A percentile compares a stretch with the other conserved stretches of the same genome.
Conservation (phyloP, 805 yeast species). For the Jamesozyma lodderae region DNA sequence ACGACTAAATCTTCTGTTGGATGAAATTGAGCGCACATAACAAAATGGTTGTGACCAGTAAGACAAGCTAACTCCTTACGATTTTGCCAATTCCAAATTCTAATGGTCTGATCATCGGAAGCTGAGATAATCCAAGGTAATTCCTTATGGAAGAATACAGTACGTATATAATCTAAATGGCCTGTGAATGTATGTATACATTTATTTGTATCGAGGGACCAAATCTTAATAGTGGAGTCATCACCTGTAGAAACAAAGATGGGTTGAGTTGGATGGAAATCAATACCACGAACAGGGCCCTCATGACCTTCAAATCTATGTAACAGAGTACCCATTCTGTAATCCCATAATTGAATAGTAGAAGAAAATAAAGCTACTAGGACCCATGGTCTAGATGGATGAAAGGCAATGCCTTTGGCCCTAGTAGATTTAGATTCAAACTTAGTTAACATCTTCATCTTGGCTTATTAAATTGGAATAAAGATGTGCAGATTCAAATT, state of each 20-base stretch:
- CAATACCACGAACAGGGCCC: constrained; percentile 94
- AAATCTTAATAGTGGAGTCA: constrained; percentile 87
- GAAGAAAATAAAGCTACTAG: constrained; percentile 90
- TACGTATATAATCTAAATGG: constrained; percentile 90
- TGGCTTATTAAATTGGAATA: constrained; percentile 15
- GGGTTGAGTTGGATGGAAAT: constrained; percentile 97
- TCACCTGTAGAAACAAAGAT: constrained; percentile 96
- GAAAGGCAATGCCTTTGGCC: constrained; percentile 96
- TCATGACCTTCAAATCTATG: constrained; percentile 97
- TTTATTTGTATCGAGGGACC: constrained; percentile 89
- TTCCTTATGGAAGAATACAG: constrained; percentile 89
- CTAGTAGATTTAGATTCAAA: constrained; percentile 96
- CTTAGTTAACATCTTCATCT: constrained; percentile 80
- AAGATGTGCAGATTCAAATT: background rate
- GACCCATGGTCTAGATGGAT: constrained; percentile 90
- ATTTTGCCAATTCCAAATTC: constrained; percentile 99
- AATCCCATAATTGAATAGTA: constrained; percentile 99
- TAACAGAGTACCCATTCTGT: constrained; percentile 95
- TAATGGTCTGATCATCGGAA: constrained; percentile 95
- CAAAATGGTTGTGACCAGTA: constrained; percentile 97
- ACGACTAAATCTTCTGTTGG: constrained; percentile 91
- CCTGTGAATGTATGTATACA: constrained; percentile 88
- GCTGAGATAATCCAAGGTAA: constrained; percentile 95
- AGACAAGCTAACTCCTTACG: constrained; percentile 93
- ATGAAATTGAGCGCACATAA: constrained; percentile 96